A percentile compares a stretch with the other conserved stretches of the same genome.
These are phyloP conservation scores for Podospora pseudopauciseta DNA, from an alignment of 495 filamentous ascomycete species.

Conservation along the genomic window DNA sequence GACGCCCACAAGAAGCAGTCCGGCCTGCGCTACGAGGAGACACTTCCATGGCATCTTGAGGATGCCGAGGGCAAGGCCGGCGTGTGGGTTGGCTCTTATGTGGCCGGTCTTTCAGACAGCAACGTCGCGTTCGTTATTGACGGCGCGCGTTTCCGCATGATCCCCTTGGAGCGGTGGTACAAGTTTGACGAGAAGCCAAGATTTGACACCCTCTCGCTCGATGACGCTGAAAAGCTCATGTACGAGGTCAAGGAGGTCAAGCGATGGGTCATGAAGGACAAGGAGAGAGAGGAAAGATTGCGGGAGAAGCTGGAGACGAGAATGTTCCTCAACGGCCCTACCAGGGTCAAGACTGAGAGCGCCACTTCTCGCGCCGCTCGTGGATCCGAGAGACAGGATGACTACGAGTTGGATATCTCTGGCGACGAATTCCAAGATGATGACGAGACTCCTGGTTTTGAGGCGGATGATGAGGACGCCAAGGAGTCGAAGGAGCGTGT, in stretches of 20 bases:
- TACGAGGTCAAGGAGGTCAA: slow-evolving; percentile 40
- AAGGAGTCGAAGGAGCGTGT: slow-evolving; percentile 84
- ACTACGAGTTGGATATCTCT: slow-evolving; percentile 59
- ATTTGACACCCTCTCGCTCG: slow-evolving; percentile 74
- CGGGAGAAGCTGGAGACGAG: slow-evolving; percentile 49
- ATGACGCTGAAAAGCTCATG: slow-evolving; percentile 82
- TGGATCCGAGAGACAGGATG: slow-evolving; percentile 52
- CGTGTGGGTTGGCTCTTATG: slow-evolving; percentile 87
- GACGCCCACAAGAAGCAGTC: slow-evolving; percentile 74
- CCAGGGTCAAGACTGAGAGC: slow-evolving; percentile 52
- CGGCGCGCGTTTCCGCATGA: slow-evolving; percentile 68
- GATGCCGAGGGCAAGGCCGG: slow-evolving; percentile 87
- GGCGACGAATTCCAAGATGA: slow-evolving; percentile 58
- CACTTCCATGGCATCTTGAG: slow-evolving; percentile 92
- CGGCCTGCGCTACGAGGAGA: slow-evolving; percentile 88
- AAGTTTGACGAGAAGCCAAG: slow-evolving; percentile 79
- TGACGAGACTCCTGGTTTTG: slow-evolving; percentile 77
- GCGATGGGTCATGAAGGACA: slow-evolving; percentile 72
- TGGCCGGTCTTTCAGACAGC: slow-evolving; percentile 74
- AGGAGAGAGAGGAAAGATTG: slow-evolving; percentile 53
- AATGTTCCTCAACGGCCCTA: slow-evolving; percentile 40
- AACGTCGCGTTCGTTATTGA: slow-evolving; percentile 71
- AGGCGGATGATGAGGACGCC: slow-evolving; percentile 79
- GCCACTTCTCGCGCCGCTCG: slow-evolving; percentile 47
- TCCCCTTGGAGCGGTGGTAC: slow-evolving; percentile 93